Evolutionary conservation across 225 moss, liverwort and hornwort genomes (phyloP), one percentile per base, ranked within the genome.

Genomic region (Polytrichum formosum): DNA sequence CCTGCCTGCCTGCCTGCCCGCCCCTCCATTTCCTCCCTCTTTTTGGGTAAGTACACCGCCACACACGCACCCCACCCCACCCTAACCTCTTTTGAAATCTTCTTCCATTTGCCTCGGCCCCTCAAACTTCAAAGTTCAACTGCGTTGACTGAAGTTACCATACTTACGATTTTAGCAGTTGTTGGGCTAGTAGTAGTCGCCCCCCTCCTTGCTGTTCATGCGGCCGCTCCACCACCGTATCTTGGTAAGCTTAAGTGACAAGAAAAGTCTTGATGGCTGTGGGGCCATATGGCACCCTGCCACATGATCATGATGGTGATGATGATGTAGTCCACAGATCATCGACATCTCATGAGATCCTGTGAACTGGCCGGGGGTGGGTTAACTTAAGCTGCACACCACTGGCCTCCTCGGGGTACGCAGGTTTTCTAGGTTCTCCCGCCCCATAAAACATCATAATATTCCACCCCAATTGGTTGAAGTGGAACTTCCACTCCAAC

Each of bases 251-350:
- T 46, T 46, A 46, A 46, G 46, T 46, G 46, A 46, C 46, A 46
- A 37, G 79, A 79, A 79, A 79, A 79, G 79, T 75, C 75, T 63
- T 64, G 53, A 62, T 26, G 46, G n/a, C 18, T 64, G 59, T 60
- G n/a, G 59, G 59, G 59, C 21, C 59, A 60, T n/a, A 25, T n/a
- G 21, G 59, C n/a, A 7, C 59, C 21, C 59, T 60, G 59, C 59
- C 46, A 46, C 46, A 46, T 46, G 46, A 46, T 46, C 7, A 46
- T 46, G 13, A 46, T 46, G 46, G 3, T 2, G 13, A 46, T 46
- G 46, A 1, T 46, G 13, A 46, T 46, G 46, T 10, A 13, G 46
- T 16, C 46, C 16, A 46, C 46, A 46, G 16, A 60, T 60, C 21
- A 22, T 60, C 59, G 21, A 60, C 59, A 25, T n/a, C 25, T 8